A percentile compares a stretch with the other conserved stretches of the same genome.
Evolutionary conservation across 2,329 filamentous ascomycete genomes (phyloP).

Genomic region (Stachybotrys elegans): DNA sequence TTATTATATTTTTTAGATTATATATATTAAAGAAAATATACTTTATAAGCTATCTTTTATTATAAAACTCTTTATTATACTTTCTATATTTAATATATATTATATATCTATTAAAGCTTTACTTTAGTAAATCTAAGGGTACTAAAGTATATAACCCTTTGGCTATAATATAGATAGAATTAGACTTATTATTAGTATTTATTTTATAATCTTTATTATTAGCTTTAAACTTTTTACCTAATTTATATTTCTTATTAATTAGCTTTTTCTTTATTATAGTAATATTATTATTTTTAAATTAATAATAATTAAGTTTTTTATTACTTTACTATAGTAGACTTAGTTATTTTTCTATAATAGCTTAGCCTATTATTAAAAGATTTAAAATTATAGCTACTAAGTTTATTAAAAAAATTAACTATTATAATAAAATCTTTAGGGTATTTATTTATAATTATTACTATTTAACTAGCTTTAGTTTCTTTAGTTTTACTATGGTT

Average conservation of each 20-base stretch:
- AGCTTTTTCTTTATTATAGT: no score
- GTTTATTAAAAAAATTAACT: neutral
- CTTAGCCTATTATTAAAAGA: neutral
- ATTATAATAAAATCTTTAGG: constrained; percentile 4
- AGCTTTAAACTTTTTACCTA: constrained; percentile 4
- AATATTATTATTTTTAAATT: constrained; percentile 2
- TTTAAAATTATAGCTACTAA: no score
- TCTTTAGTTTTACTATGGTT: neutral
- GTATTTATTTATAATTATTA: no score
- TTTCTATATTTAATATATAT: constrained; percentile 1
- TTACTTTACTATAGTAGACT: neutral
- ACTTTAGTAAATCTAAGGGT: constrained; percentile 4
- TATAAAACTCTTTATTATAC: constrained; percentile 1
- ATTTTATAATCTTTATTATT: neutral
- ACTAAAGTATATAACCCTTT: constrained; percentile 1
- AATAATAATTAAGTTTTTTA: neutral
- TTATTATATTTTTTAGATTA: neutral
- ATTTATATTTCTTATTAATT: constrained; percentile 2
- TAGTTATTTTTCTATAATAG: no score
- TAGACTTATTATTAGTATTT: neutral
- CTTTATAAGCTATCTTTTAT: neutral
- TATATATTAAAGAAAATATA: neutral
- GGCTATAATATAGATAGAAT: constrained; percentile 1
- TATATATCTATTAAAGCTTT: constrained; percentile 4
- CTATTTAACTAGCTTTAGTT: neutral